A percentile compares a stretch with the other conserved stretches of the same genome.
phyloP scores from a whole-genome alignment of 768 basidiomycete genomes.

The Boletus fagicola region DNA sequence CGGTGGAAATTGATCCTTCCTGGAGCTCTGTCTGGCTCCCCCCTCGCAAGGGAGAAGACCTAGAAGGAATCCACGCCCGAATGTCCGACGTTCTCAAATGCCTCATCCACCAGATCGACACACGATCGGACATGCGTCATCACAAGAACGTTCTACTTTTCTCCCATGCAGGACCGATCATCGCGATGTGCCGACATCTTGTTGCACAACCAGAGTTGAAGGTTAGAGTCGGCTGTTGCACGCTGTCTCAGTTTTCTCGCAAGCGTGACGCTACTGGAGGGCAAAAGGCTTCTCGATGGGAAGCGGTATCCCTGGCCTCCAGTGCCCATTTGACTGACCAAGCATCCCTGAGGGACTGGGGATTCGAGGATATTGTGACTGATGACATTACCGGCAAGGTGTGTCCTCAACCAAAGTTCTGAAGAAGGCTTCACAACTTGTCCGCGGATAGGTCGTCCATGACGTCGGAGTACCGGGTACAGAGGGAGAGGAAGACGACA shows the following conservation, averaged over 20 bases:
- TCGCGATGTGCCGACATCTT: conserved; percentile 61
- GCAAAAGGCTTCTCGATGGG: conserved; percentile 45
- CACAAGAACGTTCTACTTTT: conserved; percentile 60
- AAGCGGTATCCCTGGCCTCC: conserved; percentile 47
- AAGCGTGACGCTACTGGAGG: conserved; percentile 26
- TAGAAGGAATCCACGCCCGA: conserved; percentile 61
- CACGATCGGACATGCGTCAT: conserved; percentile 36
- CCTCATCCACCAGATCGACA: conserved; percentile 53
- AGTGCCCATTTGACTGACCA: conserved; percentile 54
- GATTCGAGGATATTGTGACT: conserved; percentile 70
- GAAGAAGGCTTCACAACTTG: not conserved
- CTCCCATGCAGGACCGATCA: conserved; percentile 73
- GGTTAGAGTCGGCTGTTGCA: conserved; percentile 73
- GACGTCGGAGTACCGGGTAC: conserved; percentile 70
- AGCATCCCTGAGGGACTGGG: conserved; percentile 71
- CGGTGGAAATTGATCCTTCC: conserved; percentile 58
- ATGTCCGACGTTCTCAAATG: conserved; percentile 47
- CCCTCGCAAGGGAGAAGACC: conserved; percentile 69
- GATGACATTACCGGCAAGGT: conserved; percentile 54
- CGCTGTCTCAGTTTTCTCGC: conserved; percentile 56
- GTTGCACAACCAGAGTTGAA: conserved; percentile 50
- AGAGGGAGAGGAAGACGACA: conserved; percentile 55
- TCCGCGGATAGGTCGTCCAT: conserved; percentile 53
- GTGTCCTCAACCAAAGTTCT: conserved; percentile 13
- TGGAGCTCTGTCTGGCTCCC: conserved; percentile 70